These are phyloP conservation scores for Phialocephala subalpina DNA, from an alignment of 2,329 filamentous ascomycete species.

Conservation along the genomic window DNA sequence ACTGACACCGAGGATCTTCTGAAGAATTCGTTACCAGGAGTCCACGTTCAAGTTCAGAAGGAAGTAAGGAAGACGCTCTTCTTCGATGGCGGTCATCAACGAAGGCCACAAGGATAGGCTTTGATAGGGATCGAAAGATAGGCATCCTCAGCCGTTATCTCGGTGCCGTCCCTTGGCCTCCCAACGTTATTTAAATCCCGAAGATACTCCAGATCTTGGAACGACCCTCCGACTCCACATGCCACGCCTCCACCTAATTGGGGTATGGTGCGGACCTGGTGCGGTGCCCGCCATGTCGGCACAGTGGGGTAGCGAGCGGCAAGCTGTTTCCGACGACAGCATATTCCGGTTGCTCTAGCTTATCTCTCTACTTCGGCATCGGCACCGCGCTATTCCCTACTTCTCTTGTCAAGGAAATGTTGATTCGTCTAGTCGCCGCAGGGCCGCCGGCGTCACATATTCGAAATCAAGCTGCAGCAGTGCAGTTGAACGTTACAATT, in stretches of 20 bases:
- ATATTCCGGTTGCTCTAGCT: not conserved
- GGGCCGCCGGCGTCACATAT: not conserved
- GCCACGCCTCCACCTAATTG: not conserved
- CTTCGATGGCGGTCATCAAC: not conserved
- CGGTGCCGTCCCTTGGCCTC: not conserved
- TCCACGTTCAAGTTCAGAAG: not conserved
- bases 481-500: slow-evolving; percentile 10
- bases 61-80: not conserved
- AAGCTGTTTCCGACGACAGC: not conserved
- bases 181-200: slow-evolving; percentile 1
- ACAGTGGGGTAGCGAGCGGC: slow-evolving; percentile 3
- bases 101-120: not conserved
- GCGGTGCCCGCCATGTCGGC: slow-evolving; percentile 1
- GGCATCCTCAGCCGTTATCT: slow-evolving; percentile 2
- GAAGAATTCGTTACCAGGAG: not conserved
- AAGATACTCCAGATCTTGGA: slow-evolving; percentile 4
- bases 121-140: not conserved
- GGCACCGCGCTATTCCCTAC: slow-evolving; percentile 5
- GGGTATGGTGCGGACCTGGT: not conserved
- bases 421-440: not conserved
- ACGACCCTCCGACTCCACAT: slow-evolving; percentile 4
- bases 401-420: not conserved
- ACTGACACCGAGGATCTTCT: not conserved
- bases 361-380: not conserved
- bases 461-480: not conserved